Base-by-base conservation (phyloP, 2,329 filamentous ascomycete species). In the Fusarium hainanense region DNA sequence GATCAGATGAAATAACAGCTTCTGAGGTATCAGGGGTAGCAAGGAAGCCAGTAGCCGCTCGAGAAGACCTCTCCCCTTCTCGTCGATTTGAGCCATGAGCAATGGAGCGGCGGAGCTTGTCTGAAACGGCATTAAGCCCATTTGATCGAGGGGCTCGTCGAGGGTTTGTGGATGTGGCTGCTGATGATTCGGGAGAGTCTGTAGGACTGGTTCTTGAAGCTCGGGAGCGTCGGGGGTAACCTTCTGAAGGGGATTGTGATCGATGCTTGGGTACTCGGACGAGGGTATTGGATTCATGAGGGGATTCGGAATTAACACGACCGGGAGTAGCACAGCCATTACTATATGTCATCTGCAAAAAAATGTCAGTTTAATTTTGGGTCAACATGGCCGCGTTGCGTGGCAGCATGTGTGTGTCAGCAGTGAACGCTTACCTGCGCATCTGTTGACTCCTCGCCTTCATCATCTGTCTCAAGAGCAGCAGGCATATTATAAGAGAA, bases 401-500 rank as follows among this genome's bases (percentile, higher is more conserved):
- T 12, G 7, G 25, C 12, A 50, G 9, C 21, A 40, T 27, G 48
- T 7, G 6, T 37, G 20, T 49, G 30, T n/a, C 13, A 21, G 10
- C 13, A 20, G 28, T 18, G n/a, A 11, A 28, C 40, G 69, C 71
- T 69, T 56, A 78, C 77, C 64, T 66, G 67, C 16, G 67, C 68
- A 44, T 61, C 50, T 42, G 46, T 50, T 14, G 63, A 43, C 27
- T 68, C 65, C n/a, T 75, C 73, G 25, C 69, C 63, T 3, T 74
- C 69, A 23, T 74, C 72, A 1, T 73, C 67, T 30, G 75, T 72
- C 30, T 78, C 78, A 8, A 74, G 67, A 11, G 72, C 56, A 40
- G 62, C 58, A 37, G 92, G 82, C 54, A 87, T 70, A 34, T 91
- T 89, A 73, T 97, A 94, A 42, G 88, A 90, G 77, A 98, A 92